These are phyloP conservation scores for Anisodus tanguticus DNA, from an alignment of 257 asterid species.

Conservation along the genomic window DNA sequence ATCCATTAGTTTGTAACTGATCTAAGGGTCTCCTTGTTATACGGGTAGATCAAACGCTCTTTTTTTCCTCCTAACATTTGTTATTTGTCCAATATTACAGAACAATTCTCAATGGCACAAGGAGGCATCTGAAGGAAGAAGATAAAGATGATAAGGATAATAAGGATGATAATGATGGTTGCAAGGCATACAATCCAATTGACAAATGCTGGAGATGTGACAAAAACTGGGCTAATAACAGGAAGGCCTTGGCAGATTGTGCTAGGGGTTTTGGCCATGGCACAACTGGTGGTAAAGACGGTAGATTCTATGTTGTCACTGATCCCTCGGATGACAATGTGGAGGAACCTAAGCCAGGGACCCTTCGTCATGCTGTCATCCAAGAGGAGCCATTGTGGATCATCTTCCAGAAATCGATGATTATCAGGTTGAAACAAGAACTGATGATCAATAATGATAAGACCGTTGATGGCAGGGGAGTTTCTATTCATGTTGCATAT, in stretches of 20 bases:
- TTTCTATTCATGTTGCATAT: constrained; percentile 60
- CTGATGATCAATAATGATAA: constrained; percentile 59
- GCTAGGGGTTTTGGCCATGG: constrained; percentile 61
- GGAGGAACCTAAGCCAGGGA: constrained; percentile 52
- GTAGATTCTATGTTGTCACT: constrained; percentile 50
- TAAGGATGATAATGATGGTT: constrained; percentile 27
- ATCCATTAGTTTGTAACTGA: not conserved
- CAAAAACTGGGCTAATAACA: constrained; percentile 57
- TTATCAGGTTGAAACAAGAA: constrained; percentile 47
- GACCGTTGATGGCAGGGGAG: constrained; percentile 82
- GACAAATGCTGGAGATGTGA: constrained; percentile 77
- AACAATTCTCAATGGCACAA: constrained; percentile 30
- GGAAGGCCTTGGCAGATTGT: constrained; percentile 62
- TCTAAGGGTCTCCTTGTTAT: not conserved
- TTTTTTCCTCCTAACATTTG: not conserved
- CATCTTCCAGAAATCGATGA: constrained; percentile 47
- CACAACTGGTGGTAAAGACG: constrained; percentile 60
- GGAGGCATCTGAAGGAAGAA: constrained; percentile 43
- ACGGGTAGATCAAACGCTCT: not conserved
- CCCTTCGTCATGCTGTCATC: constrained; percentile 60
- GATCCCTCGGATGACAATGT: constrained; percentile 48
- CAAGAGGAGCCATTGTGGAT: constrained; percentile 68
- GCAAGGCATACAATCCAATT: constrained; percentile 69
- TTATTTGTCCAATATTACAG: constrained; percentile 11
- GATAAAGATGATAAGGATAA: not conserved